Evolutionary conservation across 805 yeast species (phyloP).

Genomic region (Metschnikowia bowlesiae): DNA sequence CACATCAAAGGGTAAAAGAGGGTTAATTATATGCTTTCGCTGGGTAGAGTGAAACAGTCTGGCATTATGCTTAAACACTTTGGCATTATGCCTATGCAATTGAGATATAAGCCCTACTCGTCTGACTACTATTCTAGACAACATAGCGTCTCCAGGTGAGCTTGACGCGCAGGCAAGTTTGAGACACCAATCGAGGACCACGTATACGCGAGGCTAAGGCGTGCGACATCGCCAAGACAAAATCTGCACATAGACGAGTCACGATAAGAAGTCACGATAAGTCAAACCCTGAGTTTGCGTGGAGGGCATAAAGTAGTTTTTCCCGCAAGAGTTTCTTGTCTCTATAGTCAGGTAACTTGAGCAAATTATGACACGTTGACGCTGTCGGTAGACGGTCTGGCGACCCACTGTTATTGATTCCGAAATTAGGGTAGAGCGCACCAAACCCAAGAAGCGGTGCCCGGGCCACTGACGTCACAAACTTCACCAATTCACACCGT

Average conservation of each 20-base stretch:
- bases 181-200: background rate
- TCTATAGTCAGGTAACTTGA: constrained; percentile 80
- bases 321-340: constrained; percentile 37
- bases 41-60: background rate
- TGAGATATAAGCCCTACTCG: background rate
- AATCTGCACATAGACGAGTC: background rate
- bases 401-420: constrained; percentile 64
- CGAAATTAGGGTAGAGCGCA: constrained; percentile 61
- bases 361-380: constrained; percentile 84
- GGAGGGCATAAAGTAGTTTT: constrained; percentile 74
- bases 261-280: constrained; percentile 29
- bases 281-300: constrained; percentile 84
- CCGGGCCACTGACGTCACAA: constrained; percentile 87
- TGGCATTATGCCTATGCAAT: background rate
- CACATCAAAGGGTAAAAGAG: constrained; percentile 40
- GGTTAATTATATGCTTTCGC: constrained; percentile 23
- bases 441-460: constrained; percentile 89
- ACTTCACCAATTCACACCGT: constrained; percentile 64
- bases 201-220: background rate
- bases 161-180: background rate
- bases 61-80: background rate
- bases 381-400: constrained; percentile 77
- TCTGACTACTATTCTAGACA: background rate
- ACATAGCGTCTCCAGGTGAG: background rate
- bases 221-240: background rate